These are phyloP conservation scores for Peronospora destructor DNA, from an alignment of 352 stramenopile genomes.

Conservation along the genomic window DNA sequence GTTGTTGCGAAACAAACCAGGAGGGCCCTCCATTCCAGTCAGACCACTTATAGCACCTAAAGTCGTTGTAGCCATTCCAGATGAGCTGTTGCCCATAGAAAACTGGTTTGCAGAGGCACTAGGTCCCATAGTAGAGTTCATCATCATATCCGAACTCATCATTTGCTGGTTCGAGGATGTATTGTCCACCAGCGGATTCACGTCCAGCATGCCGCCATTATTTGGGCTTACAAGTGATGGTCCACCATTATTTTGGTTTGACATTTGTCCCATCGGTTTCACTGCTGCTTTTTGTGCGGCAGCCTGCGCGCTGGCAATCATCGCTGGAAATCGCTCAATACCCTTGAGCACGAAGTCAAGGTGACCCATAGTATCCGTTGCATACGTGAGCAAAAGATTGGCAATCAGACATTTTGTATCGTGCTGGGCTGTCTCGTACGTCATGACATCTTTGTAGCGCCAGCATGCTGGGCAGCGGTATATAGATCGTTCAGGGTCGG, in stretches of 20 bases:
- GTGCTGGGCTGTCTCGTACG: conserved; percentile 74
- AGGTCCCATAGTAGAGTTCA: conserved; percentile 50
- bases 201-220: conserved; percentile 27
- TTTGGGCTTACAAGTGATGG: conserved; percentile 46
- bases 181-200: conserved; percentile 30
- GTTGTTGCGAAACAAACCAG: conserved; percentile 64
- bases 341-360: conserved; percentile 75
- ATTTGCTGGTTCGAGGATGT: conserved; percentile 37
- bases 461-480: conserved; percentile 79
- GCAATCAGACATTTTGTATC: conserved; percentile 81
- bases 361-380: conserved; percentile 69
- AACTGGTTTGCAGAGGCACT: conserved; percentile 44
- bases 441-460: conserved; percentile 83
- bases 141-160: conserved; percentile 60
- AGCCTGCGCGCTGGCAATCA: conserved; percentile 46
- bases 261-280: conserved; percentile 32
- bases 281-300: conserved; percentile 41
- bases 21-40: conserved; percentile 60
- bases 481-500: conserved; percentile 66
- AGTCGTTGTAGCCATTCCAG: conserved; percentile 27
- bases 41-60: conserved; percentile 43
- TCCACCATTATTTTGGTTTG: conserved; percentile 16
- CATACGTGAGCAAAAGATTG: conserved; percentile 74
- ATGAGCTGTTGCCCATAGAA: conserved; percentile 37
- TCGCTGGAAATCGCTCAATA: conserved; percentile 60